These are phyloP conservation scores for Malassezia obtusa DNA, from an alignment of 1,284 basidiomycete species.

Conservation along the genomic window DNA sequence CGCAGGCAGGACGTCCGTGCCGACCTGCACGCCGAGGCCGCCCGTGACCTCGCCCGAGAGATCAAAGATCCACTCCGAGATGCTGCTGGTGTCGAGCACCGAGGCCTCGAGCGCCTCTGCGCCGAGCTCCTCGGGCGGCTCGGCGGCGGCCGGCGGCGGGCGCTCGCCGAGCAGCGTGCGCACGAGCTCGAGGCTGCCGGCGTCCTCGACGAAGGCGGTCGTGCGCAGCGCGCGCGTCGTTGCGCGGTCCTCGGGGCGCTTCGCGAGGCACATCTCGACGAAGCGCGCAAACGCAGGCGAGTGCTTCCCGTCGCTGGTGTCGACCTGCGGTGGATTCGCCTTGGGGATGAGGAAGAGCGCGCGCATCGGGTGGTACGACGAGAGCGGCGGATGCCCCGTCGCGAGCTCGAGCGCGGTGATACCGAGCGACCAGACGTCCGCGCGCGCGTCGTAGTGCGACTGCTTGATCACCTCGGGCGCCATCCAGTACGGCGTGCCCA, in stretches of 20 bases:
- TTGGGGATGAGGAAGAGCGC: slow-evolving; percentile 52
- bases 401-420: slow-evolving; percentile 51
- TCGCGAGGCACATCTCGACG: slow-evolving; percentile 77
- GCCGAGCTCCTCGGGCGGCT: background rate
- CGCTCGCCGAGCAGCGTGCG: slow-evolving; percentile 39
- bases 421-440: slow-evolving; percentile 51
- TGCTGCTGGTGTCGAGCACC: slow-evolving; percentile 7
- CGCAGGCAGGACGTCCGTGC: background rate
- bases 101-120: slow-evolving; percentile 3
- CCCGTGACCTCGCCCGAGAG: slow-evolving; percentile 1
- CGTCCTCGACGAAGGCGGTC: slow-evolving; percentile 79
- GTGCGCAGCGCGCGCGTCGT: slow-evolving; percentile 80
- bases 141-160: too few relatives aligned
- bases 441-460: slow-evolving; percentile 58
- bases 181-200: slow-evolving; percentile 40
- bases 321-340: slow-evolving; percentile 76
- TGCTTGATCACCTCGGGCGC: slow-evolving; percentile 94
- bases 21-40: background rate
- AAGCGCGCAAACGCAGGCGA: slow-evolving; percentile 84
- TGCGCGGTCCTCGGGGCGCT: slow-evolving; percentile 79
- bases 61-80: slow-evolving; percentile 15
- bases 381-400: slow-evolving; percentile 50
- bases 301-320: slow-evolving; percentile 59
- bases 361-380: slow-evolving; percentile 52
- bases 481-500: slow-evolving; percentile 92